These are phyloP conservation scores for Solanum clarkiae DNA, from an alignment of 257 asterid genomes.

Conservation along the genomic window DNA sequence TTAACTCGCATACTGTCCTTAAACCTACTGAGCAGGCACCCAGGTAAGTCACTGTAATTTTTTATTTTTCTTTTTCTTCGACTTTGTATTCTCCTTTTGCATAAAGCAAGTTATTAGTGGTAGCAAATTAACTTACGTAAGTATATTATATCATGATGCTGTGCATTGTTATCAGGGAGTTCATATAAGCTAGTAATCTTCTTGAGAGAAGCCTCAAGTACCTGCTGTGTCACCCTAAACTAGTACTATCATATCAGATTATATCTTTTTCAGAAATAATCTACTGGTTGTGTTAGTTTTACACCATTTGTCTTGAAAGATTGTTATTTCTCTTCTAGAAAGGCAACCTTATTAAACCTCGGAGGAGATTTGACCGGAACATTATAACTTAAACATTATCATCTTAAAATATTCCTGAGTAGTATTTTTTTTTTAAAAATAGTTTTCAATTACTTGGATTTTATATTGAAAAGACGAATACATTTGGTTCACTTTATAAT, in stretches of 20 bases:
- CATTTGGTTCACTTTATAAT: background rate
- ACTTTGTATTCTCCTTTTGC: background rate
- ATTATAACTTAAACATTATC: background rate
- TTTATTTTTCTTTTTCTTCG: background rate
- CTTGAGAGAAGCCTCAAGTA: background rate
- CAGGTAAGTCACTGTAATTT: conserved; percentile 31
- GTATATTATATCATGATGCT: background rate
- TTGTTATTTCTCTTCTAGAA: background rate
- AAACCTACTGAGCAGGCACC: conserved; percentile 73
- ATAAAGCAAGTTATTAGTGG: background rate
- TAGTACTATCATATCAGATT: background rate
- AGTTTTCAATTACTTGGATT: background rate
- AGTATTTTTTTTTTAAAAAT: background rate
- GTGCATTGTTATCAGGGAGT: background rate
- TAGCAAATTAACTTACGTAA: background rate
- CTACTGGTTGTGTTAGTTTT: background rate
- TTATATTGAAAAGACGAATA: background rate
- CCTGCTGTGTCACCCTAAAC: background rate
- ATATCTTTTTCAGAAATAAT: background rate
- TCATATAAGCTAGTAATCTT: background rate
- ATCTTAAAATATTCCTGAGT: background rate
- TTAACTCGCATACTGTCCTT: conserved; percentile 78
- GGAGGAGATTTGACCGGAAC: background rate
- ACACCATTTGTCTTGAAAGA: background rate
- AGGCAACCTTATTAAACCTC: background rate